A percentile compares a stretch with the other conserved stretches of the same genome.
Conservation (phyloP, 306 rosid genomes). For the Castanopsis chinensis region DNA sequence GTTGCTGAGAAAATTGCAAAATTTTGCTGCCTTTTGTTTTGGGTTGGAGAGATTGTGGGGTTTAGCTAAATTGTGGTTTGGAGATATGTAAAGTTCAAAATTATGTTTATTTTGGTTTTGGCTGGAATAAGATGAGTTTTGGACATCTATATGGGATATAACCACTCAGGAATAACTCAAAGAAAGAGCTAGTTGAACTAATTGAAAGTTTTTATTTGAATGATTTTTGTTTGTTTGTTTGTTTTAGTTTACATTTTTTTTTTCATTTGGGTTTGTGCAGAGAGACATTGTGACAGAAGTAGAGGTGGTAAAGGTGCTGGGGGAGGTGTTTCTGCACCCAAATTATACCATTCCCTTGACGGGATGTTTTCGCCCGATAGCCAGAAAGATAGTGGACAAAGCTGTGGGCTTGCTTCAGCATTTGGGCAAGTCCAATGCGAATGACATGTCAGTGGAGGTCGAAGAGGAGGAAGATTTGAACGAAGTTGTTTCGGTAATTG, state of each 20-base stretch:
- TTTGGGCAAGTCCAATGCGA: conserved; percentile 55
- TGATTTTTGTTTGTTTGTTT: not conserved
- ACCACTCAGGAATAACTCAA: too few species aligned
- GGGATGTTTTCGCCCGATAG: conserved; percentile 74
- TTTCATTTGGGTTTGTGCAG: conserved; percentile 29
- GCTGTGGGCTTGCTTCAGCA: conserved; percentile 53
- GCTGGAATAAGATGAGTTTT: too few species aligned
- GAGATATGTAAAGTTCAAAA: not conserved
- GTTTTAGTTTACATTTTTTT: not conserved
- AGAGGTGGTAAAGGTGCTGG: conserved; percentile 51
- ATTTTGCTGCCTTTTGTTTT: not conserved
- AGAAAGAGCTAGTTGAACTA: not conserved
- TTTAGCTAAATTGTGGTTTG: not conserved
- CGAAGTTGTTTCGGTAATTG: conserved; percentile 46
- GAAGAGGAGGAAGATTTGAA: conserved; percentile 31
- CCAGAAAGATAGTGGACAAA: conserved; percentile 46
- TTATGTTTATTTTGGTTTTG: too few species aligned
- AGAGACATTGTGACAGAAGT: conserved; percentile 53
- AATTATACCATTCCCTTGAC: conserved; percentile 59
- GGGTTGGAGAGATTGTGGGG: not conserved
- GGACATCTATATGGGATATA: too few species aligned
- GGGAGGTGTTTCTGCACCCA: conserved; percentile 67
- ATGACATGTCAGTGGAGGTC: conserved; percentile 15
- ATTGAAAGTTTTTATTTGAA: not conserved
- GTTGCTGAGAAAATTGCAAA: not conserved